A percentile compares a stretch with the other conserved stretches of the same genome.
Evolutionary conservation across 2,329 filamentous ascomycete species (phyloP).

Genomic region (Sarocladiaceae sp.): DNA sequence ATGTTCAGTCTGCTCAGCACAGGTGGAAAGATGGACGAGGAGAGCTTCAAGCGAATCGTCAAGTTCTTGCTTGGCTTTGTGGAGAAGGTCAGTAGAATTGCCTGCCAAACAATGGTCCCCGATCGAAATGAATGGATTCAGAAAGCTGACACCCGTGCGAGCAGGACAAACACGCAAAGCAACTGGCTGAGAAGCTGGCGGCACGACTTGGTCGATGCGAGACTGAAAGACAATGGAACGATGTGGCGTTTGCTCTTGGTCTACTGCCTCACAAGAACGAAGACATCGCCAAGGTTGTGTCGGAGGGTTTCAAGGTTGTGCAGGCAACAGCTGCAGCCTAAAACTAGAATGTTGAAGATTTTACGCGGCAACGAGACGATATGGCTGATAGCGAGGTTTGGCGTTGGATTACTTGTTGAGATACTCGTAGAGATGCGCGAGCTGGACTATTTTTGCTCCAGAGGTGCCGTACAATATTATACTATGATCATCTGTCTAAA

Average conservation of each 20-base stretch:
- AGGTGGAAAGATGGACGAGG: conserved; percentile 75
- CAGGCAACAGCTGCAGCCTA: conserved; percentile 51
- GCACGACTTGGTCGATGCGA: conserved; percentile 82
- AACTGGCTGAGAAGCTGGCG: conserved; percentile 88
- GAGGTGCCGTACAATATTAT: too few relatives aligned
- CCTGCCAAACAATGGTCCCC: background rate
- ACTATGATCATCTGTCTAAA: too few relatives aligned
- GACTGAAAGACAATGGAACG: conserved; percentile 93
- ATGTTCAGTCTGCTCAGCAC: conserved; percentile 94
- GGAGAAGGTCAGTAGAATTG: conserved; percentile 69
- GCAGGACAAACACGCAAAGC: conserved; percentile 94
- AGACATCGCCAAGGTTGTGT: conserved; percentile 73
- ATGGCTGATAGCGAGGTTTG: background rate
- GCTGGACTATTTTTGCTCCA: too few relatives aligned
- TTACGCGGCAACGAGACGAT: background rate
- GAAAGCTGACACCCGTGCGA: background rate
- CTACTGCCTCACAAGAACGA: conserved; percentile 91
- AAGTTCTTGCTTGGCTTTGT: conserved; percentile 94
- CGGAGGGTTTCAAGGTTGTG: conserved; percentile 72
- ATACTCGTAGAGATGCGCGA: too few relatives aligned
- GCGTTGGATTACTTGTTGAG: background rate
- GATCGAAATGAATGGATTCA: background rate
- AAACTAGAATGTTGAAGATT: conserved; percentile 9
- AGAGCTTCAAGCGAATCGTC: conserved; percentile 79
- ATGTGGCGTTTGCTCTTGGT: conserved; percentile 88